Evolutionary conservation across 345 rosid genomes (phyloP).

Genomic region (Camelina neglecta): DNA sequence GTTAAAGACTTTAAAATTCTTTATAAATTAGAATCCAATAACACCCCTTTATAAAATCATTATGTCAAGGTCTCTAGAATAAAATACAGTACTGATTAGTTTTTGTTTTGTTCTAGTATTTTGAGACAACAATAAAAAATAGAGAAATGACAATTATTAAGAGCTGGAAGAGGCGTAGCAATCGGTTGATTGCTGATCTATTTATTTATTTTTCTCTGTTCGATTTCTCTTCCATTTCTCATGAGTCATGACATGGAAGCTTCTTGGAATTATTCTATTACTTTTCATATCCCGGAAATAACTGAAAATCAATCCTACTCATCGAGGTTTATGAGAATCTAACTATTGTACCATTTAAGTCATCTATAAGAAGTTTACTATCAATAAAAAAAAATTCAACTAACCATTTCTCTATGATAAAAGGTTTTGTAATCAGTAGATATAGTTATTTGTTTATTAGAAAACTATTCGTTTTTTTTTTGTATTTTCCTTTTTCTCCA

Average conservation of each 20-base stretch:
- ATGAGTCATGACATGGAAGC: slow-evolving; percentile 10
- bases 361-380: background rate
- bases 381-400: background rate
- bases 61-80: slow-evolving; percentile 15
- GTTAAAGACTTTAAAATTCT: too few relatives aligned
- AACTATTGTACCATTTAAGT: background rate
- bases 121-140: background rate
- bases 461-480: too few relatives aligned
- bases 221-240: background rate
- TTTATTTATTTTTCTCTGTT: background rate
- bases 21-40: too few relatives aligned
- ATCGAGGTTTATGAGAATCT: background rate
- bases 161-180: background rate
- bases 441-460: too few relatives aligned
- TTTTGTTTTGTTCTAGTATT: background rate
- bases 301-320: background rate
- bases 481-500: too few relatives aligned
- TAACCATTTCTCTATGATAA: too few relatives aligned
- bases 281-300: background rate
- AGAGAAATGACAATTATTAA: background rate
- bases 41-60: background rate
- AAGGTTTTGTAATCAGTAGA: too few relatives aligned
- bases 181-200: background rate
- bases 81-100: background rate
- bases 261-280: background rate